Evolutionary conservation across 2,329 filamentous ascomycete species (phyloP).

Genomic region (Aulographum hederae): DNA sequence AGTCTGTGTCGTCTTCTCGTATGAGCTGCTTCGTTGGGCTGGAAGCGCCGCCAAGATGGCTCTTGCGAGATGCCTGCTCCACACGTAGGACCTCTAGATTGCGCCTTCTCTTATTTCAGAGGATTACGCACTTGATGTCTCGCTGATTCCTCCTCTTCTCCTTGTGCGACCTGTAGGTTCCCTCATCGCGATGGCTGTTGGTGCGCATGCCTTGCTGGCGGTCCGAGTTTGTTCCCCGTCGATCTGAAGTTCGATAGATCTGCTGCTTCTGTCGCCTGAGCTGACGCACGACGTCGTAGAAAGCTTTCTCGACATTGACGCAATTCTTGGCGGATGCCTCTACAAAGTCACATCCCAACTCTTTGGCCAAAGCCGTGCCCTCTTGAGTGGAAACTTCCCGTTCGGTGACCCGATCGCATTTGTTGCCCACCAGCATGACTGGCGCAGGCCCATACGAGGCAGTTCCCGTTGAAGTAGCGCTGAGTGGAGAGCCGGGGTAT

Average conservation of each 20-base stretch:
- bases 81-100: too few relatives aligned
- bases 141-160: too few relatives aligned
- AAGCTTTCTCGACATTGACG: slow-evolving; percentile 95
- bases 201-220: too few relatives aligned
- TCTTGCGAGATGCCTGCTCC: too few relatives aligned
- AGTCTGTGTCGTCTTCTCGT: too few relatives aligned
- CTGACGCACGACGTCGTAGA: slow-evolving; percentile 91
- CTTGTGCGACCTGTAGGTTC: too few relatives aligned
- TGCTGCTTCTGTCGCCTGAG: slow-evolving; percentile 62
- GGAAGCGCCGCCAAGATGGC: too few relatives aligned
- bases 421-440: slow-evolving; percentile 97
- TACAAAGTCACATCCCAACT: slow-evolving; percentile 89
- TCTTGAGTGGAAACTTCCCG: slow-evolving; percentile 94
- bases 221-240: background rate
- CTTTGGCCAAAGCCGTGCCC: slow-evolving; percentile 75
- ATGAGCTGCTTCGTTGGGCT: too few relatives aligned
- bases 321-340: slow-evolving; percentile 96
- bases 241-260: background rate
- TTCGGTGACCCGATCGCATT: slow-evolving; percentile 91
- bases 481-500: slow-evolving; percentile 58
- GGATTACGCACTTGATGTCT: too few relatives aligned
- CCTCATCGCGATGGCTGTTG: too few relatives aligned
- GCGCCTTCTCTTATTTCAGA: too few relatives aligned
- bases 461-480: slow-evolving; percentile 32
- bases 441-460: slow-evolving; percentile 52